A percentile compares a stretch with the other conserved stretches of the same genome.
Conservation (phyloP, 169 alveolate species). For the Neospora caninum region DNA sequence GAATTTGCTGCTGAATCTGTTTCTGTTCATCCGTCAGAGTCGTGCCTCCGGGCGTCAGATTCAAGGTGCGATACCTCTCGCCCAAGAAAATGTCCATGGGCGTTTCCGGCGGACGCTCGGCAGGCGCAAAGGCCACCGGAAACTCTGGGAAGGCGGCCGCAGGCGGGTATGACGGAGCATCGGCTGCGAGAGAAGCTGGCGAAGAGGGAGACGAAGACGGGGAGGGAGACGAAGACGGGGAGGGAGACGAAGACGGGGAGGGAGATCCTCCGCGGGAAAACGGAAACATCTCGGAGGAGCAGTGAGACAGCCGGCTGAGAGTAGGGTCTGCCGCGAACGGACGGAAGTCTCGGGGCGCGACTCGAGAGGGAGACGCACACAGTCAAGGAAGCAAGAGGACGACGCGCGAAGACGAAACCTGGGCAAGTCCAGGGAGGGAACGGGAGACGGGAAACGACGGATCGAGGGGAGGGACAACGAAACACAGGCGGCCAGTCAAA, state of each 20-base stretch:
- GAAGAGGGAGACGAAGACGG: neutral
- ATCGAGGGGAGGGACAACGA: no score
- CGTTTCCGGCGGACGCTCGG: conserved; percentile 4
- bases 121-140: neutral
- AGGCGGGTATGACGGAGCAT: neutral
- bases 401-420: no score
- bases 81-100: conserved; percentile 34
- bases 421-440: no score
- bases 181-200: neutral
- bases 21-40: neutral
- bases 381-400: no score
- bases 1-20: conserved; percentile 41
- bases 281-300: neutral
- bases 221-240: neutral
- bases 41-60: neutral
- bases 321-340: no score
- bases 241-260: neutral
- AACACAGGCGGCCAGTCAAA: no score
- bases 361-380: no score
- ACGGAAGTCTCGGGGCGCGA: no score
- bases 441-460: no score
- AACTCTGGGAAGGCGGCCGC: neutral
- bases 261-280: neutral
- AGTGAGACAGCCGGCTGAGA: no score
- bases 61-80: conserved; percentile 10